Percentiles rank a stretch among this genome's conserved stretches.
phyloP scores from a whole-genome alignment of 768 basidiomycete genomes.

The Mrakia gelida region DNA sequence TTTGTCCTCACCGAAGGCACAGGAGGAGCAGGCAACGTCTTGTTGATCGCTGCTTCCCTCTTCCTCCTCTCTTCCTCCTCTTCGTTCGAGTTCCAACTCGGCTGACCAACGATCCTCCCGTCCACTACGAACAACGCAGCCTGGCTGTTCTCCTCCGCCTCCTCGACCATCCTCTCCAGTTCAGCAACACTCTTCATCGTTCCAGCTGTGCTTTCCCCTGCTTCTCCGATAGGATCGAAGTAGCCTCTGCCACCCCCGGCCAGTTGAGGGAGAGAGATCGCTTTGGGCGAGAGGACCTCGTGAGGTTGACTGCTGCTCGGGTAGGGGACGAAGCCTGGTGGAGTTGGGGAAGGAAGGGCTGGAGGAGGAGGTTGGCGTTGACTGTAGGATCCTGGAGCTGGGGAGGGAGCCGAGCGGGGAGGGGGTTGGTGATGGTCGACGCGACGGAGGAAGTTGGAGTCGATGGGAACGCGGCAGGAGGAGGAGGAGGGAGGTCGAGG shows the following conservation, averaged over 20 bases:
- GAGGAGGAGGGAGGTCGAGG: background rate
- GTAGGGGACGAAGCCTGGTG: background rate
- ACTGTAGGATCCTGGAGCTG: background rate
- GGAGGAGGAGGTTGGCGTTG: background rate
- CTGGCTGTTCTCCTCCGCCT: background rate
- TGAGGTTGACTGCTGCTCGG: background rate
- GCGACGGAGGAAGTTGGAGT: conserved; percentile 14
- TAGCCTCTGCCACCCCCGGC: background rate
- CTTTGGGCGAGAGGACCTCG: conserved; percentile 2
- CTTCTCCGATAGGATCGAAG: background rate
- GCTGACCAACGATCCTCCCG: background rate
- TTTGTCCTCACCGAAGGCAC: conserved; percentile 72
- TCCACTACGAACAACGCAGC: background rate
- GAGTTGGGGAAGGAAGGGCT: background rate
- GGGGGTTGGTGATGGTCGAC: background rate
- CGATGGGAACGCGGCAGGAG: background rate
- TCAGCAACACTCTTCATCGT: conserved; percentile 2
- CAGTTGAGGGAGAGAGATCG: background rate
- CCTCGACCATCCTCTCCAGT: background rate
- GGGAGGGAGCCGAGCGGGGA: background rate
- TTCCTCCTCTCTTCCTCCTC: too few species aligned
- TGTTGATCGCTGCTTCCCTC: conserved; percentile 39
- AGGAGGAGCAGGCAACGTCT: conserved; percentile 74
- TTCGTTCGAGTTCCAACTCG: background rate
- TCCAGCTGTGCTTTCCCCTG: background rate